These are phyloP conservation scores for Euphorbia schlechtendalii DNA, from an alignment of 441 rosid genomes.

Conservation along the genomic window DNA sequence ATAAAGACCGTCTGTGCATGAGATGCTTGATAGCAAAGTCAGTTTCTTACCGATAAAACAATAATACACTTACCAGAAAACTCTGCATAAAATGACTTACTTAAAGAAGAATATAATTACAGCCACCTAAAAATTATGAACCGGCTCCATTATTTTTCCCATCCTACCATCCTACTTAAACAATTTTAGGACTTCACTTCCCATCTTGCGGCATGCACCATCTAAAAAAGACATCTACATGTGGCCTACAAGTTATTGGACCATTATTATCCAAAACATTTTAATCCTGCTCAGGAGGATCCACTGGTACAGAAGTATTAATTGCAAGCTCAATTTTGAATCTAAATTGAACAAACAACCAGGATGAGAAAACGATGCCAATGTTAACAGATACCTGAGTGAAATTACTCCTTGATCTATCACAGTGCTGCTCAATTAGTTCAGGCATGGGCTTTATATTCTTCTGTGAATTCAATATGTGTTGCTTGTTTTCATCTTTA, in stretches of 20 bases:
- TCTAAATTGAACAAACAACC: neutral
- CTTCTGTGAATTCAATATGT: conserved; percentile 24
- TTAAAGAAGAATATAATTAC: neutral
- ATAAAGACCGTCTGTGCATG: neutral
- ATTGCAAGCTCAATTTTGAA: neutral
- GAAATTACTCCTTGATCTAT: conserved; percentile 29
- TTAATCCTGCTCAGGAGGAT: neutral
- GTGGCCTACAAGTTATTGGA: neutral
- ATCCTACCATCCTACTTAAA: neutral
- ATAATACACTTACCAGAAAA: neutral
- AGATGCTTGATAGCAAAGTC: neutral
- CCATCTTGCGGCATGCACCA: too few species aligned
- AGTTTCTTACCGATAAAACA: neutral
- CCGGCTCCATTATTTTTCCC: neutral
- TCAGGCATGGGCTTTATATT: conserved; percentile 23
- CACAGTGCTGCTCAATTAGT: conserved; percentile 19
- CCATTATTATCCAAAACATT: neutral
- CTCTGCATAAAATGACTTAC: neutral
- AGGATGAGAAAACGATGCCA: neutral
- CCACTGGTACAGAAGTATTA: neutral
- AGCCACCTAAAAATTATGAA: neutral
- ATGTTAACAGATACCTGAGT: conserved; percentile 41
- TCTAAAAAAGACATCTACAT: neutral
- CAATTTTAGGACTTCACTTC: neutral
- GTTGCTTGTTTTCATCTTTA: conserved; percentile 30